These are phyloP conservation scores for Pseudoscleropodium purum DNA, from an alignment of 225 moss, liverwort and hornwort genomes.

Conservation along the genomic window DNA sequence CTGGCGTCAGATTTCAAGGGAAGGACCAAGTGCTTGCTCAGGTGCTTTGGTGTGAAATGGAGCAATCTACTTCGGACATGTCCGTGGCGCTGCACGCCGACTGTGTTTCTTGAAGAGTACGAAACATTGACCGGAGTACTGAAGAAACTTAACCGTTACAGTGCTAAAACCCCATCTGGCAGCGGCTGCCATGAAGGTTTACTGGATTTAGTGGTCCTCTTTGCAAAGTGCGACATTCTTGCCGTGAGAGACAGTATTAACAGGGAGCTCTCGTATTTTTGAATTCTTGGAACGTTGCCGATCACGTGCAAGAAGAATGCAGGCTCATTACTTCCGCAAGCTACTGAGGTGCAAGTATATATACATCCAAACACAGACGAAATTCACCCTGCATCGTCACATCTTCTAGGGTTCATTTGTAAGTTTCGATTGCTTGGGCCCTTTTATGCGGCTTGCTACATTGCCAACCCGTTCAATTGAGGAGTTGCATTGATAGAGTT, in stretches of 20 bases:
- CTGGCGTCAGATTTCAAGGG: background rate
- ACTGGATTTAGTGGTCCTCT: background rate
- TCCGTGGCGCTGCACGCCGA: constrained; percentile 2
- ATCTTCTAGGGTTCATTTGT: background rate
- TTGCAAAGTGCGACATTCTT: background rate
- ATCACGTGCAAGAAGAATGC: background rate
- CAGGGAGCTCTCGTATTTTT: background rate
- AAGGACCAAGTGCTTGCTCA: constrained; percentile 7
- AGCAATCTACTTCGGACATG: background rate
- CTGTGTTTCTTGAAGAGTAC: constrained; percentile 14
- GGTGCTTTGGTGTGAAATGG: constrained; percentile 12
- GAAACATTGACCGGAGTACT: background rate
- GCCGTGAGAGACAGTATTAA: background rate
- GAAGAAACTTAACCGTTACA: background rate
- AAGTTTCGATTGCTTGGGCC: background rate
- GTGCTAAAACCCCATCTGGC: background rate
- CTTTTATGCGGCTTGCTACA: background rate
- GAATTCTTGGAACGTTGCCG: background rate
- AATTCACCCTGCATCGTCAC: background rate
- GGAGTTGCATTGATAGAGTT: background rate
- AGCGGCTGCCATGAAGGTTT: background rate
- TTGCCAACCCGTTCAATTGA: background rate
- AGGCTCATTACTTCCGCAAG: background rate
- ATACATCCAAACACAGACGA: background rate
- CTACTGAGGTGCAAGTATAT: background rate